Evolutionary conservation across 176 grass and related monocot genomes (phyloP).

Genomic region (Oropetium thomaeum): DNA sequence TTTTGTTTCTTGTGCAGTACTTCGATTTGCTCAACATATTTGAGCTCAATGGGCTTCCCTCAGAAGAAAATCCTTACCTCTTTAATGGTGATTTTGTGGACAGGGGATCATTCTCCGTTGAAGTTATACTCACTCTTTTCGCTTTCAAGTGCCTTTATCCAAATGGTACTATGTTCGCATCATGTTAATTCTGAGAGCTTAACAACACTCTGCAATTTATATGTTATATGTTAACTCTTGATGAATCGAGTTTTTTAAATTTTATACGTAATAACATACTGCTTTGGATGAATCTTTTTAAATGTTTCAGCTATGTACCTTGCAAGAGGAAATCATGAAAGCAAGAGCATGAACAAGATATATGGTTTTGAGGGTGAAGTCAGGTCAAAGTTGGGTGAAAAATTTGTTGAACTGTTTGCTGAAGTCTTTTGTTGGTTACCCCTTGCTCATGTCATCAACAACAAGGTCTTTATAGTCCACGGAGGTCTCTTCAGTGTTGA

Average conservation of each 20-base stretch:
- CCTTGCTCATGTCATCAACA: constrained; percentile 92
- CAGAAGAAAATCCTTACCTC: constrained; percentile 93
- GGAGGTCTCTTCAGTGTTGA: constrained; percentile 96
- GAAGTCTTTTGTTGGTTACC: constrained; percentile 93
- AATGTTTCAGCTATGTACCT: constrained; percentile 74
- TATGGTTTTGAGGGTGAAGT: constrained; percentile 98
- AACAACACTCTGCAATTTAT: background rate
- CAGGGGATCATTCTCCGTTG: constrained; percentile 91
- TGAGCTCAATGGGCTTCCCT: constrained; percentile 92
- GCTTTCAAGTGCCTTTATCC: constrained; percentile 91
- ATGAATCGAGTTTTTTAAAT: background rate
- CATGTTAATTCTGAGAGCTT: background rate
- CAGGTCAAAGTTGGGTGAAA: constrained; percentile 74
- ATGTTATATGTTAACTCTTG: background rate
- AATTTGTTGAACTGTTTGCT: constrained; percentile 85
- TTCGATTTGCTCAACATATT: constrained; percentile 94
- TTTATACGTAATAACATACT: background rate
- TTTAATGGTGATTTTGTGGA: constrained; percentile 99
- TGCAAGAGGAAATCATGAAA: constrained; percentile 95
- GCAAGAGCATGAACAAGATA: constrained; percentile 98
- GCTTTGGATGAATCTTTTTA: constrained; percentile 23
- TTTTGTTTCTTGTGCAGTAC: constrained; percentile 51
- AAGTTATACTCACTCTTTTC: constrained; percentile 96
- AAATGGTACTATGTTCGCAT: constrained; percentile 38
- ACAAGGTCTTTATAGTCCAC: constrained; percentile 82